Conservation (phyloP, 768 basidiomycete genomes). For the Macrolepiota fuliginosa region DNA sequence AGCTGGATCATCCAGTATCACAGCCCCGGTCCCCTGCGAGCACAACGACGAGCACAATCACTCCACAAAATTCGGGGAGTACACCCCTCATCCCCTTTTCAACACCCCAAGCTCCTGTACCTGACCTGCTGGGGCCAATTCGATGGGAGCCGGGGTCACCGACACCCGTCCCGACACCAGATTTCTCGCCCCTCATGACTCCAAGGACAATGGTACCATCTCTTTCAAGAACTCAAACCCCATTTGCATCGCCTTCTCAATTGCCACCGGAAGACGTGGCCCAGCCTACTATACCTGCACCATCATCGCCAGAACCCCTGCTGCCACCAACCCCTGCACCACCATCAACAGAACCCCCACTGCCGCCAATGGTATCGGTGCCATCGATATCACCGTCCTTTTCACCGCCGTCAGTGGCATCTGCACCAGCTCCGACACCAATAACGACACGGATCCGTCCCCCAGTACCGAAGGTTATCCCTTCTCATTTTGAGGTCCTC, state of each 20-base stretch:
- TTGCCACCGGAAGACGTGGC: background rate
- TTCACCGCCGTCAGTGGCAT: background rate
- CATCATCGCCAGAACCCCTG: background rate
- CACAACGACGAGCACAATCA: slow-evolving; percentile 1
- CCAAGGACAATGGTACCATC: background rate
- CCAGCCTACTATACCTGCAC: no score
- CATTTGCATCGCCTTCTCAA: background rate
- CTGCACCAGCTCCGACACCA: background rate
- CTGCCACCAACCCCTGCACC: background rate
- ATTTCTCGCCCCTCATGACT: background rate
- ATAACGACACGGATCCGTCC: background rate
- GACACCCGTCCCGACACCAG: background rate
- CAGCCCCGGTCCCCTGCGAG: background rate
- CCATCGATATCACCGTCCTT: background rate
- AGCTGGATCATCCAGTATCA: background rate
- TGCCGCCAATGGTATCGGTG: background rate
- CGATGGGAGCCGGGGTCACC: background rate
- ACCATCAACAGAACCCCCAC: background rate
- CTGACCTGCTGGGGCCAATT: background rate
- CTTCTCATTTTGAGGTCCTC: slow-evolving; percentile 28
- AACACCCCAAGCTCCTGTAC: background rate
- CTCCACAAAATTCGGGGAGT: background rate
- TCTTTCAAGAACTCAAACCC: background rate
- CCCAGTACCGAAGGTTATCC: background rate
- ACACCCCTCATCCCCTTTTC: background rate